Base-by-base conservation (phyloP, 1,139 yeast species). In the Zygosaccharomyces pseudobailii region DNA sequence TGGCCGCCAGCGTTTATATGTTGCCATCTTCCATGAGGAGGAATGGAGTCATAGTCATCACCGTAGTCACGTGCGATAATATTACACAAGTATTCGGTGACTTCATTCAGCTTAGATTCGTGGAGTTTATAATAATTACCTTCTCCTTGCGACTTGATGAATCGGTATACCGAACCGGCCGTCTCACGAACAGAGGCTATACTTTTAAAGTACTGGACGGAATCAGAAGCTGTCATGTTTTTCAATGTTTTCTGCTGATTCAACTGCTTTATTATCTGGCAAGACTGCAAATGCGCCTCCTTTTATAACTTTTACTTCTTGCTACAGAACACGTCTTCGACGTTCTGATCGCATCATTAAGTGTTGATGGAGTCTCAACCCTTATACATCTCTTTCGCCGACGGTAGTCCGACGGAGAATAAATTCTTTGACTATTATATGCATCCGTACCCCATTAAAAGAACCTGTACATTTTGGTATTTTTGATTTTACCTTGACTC, bases 1-100 rank as follows among this genome's bases (percentile, higher is more conserved):
- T 58, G 58, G 6, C 70, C 72, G 23, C 76, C 77, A 22, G 72
- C 77, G 52, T 78, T 76, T 55, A 80, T 71, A 60, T 80, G 84
- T 57, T 78, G 83, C 78, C 80, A 79, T 48, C 85, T 69, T 3
- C 84, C 84, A 59, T 80, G 84, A 9, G 82, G 79, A 3, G 85
- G 84, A 44, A 80, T 80, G 2, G 59, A 47, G 9, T 55, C 55
- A 45, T 67, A 71, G 46, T 70, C 61, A 3, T 62, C 56, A 2
- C 67, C 68, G 48, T 71, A 75, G 50, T 74, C 79, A 34, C 75
- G 67, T 24, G 62, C 59, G 41, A 78, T 70, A 3, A 76, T 68
- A 9, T 58, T 56, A 39, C 68, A 60, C 5, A 78, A 74, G 55
- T 63, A 77, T 10, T 69, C 71, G 19, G 75, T 74, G 36, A 75